Evolutionary conservation across 1,284 basidiomycete genomes (phyloP).

Genomic region (Ganoderma leucocontextum): DNA sequence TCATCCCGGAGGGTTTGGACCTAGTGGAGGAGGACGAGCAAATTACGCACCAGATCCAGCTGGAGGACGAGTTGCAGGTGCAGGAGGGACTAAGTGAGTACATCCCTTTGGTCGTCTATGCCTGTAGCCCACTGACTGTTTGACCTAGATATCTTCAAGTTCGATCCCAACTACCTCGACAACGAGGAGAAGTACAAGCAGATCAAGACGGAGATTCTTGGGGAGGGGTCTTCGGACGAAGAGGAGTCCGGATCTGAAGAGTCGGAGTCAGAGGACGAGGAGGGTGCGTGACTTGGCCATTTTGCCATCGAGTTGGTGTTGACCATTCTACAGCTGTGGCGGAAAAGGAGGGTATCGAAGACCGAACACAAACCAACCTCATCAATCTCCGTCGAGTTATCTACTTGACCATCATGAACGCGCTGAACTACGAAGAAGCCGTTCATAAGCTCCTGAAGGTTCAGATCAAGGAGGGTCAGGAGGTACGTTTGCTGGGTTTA

Average conservation of each 20-base stretch:
- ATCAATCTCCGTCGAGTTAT: conserved; percentile 95
- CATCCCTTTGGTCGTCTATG: background rate
- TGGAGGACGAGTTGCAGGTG: conserved; percentile 94
- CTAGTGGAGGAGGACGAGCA: conserved; percentile 98
- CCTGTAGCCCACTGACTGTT: conserved; percentile 20
- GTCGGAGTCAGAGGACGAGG: conserved; percentile 67
- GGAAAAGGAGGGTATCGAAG: conserved; percentile 90
- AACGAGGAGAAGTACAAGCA: conserved; percentile 94
- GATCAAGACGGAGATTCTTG: conserved; percentile 95
- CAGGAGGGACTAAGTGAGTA: conserved; percentile 92
- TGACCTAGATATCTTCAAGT: conserved; percentile 90
- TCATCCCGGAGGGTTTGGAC: conserved; percentile 92
- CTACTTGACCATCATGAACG: conserved; percentile 99
- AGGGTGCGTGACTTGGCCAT: conserved; percentile 45
- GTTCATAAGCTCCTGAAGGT: conserved; percentile 98
- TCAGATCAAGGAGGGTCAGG: conserved; percentile 90
- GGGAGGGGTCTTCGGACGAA: conserved; percentile 77
- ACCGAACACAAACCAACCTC: conserved; percentile 94
- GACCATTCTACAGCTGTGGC: conserved; percentile 56
- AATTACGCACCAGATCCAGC: conserved; percentile 91
- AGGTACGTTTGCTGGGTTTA: conserved; percentile 59
- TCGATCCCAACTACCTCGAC: conserved; percentile 87
- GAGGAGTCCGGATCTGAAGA: conserved; percentile 72
- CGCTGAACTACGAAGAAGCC: conserved; percentile 97
- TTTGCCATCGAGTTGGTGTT: conserved; percentile 19